Conservation (phyloP, 106 monocot species). For the Alisma plantagoaquatica region DNA sequence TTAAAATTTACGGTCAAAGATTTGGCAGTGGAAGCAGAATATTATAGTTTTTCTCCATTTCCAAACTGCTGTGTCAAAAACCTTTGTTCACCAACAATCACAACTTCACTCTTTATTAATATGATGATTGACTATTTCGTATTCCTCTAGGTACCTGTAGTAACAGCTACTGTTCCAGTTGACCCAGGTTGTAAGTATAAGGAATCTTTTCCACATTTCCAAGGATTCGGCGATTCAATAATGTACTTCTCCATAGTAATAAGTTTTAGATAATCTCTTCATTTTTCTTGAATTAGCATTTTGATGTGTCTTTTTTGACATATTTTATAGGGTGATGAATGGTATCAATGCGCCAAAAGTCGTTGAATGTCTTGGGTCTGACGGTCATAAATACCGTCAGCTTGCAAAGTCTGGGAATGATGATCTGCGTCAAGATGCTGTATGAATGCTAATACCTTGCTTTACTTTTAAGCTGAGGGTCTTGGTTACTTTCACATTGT, state of each 20-base stretch:
- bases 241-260: slow-evolving; percentile 30
- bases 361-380: slow-evolving; percentile 88
- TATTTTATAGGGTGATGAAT: slow-evolving; percentile 83
- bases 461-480: too few relatives aligned
- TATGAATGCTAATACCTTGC: slow-evolving; percentile 15
- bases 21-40: too few relatives aligned
- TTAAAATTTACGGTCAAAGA: too few relatives aligned
- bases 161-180: slow-evolving; percentile 75
- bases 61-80: too few relatives aligned
- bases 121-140: too few relatives aligned
- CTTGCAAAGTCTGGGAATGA: slow-evolving; percentile 99
- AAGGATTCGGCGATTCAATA: slow-evolving; percentile 72
- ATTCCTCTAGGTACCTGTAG: slow-evolving; percentile 79
- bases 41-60: too few relatives aligned
- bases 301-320: not conserved
- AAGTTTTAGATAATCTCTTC: not conserved
- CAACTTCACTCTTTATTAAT: too few relatives aligned
- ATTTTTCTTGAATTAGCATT: not conserved
- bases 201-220: slow-evolving; percentile 94
- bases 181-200: slow-evolving; percentile 87
- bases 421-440: slow-evolving; percentile 98
- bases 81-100: too few relatives aligned
- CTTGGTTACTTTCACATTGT: too few relatives aligned
- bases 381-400: slow-evolving; percentile 91
- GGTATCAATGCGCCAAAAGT: slow-evolving; percentile 97